phyloP scores from a whole-genome alignment of 768 basidiomycete genomes.

The Termitomyces titanicus region DNA sequence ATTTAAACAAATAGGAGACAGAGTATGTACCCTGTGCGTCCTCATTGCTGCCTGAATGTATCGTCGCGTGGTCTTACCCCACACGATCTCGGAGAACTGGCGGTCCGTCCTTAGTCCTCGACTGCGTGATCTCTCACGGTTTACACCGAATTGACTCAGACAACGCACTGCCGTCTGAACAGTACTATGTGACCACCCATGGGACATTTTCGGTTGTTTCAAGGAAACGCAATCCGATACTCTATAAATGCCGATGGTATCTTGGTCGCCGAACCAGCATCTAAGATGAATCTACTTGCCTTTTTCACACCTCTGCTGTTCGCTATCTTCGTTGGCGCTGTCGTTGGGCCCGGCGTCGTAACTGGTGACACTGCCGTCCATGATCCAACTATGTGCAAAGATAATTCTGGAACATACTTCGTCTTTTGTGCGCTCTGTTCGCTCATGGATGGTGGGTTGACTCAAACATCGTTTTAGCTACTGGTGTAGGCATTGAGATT shows the following conservation, averaged over 20 bases:
- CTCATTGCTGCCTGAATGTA: neutral
- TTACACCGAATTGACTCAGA: neutral
- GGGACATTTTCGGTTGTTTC: conserved; percentile 2
- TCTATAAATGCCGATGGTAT: conserved; percentile 5
- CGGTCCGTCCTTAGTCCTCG: conserved; percentile 7
- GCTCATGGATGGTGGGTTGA: neutral
- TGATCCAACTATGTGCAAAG: conserved; percentile 50
- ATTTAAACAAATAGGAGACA: neutral
- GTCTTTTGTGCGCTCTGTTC: conserved; percentile 37
- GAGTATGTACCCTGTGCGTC: neutral
- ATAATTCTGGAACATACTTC: conserved; percentile 41
- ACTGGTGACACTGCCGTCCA: conserved; percentile 41
- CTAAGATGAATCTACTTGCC: conserved; percentile 11
- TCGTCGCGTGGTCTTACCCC: conserved; percentile 1
- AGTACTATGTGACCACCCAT: neutral
- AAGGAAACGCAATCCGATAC: neutral
- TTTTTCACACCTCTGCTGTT: conserved; percentile 6
- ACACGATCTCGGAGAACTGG: conserved; percentile 2
- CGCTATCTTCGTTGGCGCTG: conserved; percentile 14
- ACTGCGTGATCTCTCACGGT: neutral
- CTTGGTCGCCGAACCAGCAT: neutral
- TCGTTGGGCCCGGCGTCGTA: conserved; percentile 31
- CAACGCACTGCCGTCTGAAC: neutral
- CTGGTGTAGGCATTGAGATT: conserved; percentile 45
- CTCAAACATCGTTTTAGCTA: conserved; percentile 24